phyloP scores from a whole-genome alignment of 352 stramenopile genomes.

The Globisporangium perplexum region DNA sequence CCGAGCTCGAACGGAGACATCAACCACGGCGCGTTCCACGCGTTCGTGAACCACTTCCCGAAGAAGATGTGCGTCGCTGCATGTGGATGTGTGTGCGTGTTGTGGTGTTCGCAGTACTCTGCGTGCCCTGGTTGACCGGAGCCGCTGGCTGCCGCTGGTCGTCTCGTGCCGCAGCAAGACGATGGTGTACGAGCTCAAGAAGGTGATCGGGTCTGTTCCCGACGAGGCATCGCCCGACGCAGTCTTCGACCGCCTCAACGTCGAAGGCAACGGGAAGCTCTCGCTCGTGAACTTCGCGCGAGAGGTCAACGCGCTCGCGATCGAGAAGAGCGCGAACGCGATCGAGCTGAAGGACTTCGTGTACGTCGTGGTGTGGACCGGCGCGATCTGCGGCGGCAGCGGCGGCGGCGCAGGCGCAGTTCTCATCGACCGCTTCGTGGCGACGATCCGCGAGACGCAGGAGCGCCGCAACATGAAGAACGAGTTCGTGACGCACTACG shows the following conservation, averaged over 20 bases:
- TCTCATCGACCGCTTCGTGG: conserved; percentile 71
- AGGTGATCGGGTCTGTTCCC: conserved; percentile 45
- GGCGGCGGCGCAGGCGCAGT: conserved; percentile 44
- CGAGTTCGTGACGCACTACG: conserved; percentile 78
- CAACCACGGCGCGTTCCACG: conserved; percentile 53
- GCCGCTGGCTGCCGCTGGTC: neutral
- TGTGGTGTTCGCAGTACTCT: neutral
- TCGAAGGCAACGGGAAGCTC: conserved; percentile 68
- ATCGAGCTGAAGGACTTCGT: conserved; percentile 68
- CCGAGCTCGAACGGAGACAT: conserved; percentile 59
- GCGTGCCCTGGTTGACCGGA: neutral
- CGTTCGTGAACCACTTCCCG: conserved; percentile 76
- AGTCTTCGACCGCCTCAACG: conserved; percentile 66
- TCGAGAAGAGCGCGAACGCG: conserved; percentile 43
- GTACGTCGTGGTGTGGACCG: conserved; percentile 71
- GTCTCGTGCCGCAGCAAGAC: conserved; percentile 23
- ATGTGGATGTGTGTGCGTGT: too few species aligned
- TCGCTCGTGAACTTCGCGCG: conserved; percentile 48
- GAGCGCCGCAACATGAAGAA: conserved; percentile 82
- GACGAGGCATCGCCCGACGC: conserved; percentile 31
- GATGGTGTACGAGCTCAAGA: conserved; percentile 67
- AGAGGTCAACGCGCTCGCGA: conserved; percentile 47
- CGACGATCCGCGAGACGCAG: conserved; percentile 53
- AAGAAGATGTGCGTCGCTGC: conserved; percentile 60
- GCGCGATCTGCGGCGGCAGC: conserved; percentile 63